These are phyloP conservation scores for Tetragonia tetragonoides DNA, from an alignment of 148 eudicot species.

Conservation along the genomic window DNA sequence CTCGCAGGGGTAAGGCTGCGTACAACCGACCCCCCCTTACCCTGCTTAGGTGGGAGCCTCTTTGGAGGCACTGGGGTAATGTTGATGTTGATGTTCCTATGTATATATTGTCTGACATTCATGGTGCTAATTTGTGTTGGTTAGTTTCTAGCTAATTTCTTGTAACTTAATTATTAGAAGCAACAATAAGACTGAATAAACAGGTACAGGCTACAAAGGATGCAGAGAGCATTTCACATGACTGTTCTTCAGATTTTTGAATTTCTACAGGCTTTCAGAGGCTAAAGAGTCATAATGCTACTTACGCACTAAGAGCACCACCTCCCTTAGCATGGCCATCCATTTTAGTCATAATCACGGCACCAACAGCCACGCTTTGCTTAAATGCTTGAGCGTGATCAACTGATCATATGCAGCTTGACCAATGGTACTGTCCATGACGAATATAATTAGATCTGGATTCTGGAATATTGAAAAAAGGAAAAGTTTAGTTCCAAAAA, in stretches of 20 bases:
- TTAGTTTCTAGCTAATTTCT: no score
- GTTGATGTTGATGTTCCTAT: no score
- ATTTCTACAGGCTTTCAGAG: neutral
- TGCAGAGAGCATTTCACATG: no score
- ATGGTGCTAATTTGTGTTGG: no score
- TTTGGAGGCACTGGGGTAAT: no score
- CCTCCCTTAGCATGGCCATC: slow-evolving; percentile 99
- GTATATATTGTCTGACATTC: no score
- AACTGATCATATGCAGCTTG: slow-evolving; percentile 99
- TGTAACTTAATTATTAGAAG: no score
- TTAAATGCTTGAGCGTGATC: slow-evolving; percentile 97
- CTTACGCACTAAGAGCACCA: slow-evolving; percentile 99
- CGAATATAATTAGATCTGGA: slow-evolving; percentile 97
- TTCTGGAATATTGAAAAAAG: slow-evolving; percentile 53
- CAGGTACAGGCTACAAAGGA: no score
- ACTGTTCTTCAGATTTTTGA: neutral
- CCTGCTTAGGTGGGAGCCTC: no score
- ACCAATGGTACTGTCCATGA: slow-evolving; percentile 99
- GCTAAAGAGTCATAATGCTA: neutral
- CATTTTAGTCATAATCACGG: slow-evolving; percentile 97
- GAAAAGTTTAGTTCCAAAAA: slow-evolving; percentile 12
- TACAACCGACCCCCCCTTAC: no score
- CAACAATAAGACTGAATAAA: no score
- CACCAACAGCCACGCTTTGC: slow-evolving; percentile 99
- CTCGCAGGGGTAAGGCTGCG: no score